Evolutionary conservation across 75 land plant species (phyloP), one percentile per base, ranked within the genome.

Genomic region (Sequoia sempervirens): DNA sequence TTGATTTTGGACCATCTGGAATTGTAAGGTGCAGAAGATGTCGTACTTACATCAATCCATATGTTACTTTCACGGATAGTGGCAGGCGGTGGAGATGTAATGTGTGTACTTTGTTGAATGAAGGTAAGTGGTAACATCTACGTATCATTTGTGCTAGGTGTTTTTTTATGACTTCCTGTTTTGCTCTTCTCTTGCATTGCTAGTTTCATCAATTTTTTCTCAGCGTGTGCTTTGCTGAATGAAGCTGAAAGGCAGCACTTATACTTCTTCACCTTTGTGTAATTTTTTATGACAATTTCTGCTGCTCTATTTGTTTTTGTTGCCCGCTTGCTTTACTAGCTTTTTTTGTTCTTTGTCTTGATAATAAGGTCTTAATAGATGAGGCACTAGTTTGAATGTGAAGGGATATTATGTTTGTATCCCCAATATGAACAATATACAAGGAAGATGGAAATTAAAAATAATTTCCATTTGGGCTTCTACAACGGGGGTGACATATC

Each of bases 61-160:
- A 91, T 92, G 98, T 90, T 56, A 90, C 89, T 73, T 98, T 98
- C 75, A 90, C 95, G n/a, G 99, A 98, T 83, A 88, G 80, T 81
- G 99, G 99, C 34, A 89, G 98, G 72, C 92, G 93, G 40, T 98
- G 98, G 98, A 89, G 95, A 4, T 98, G 99, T 91, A 94, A 93
- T 87, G 87, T 98, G 26, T 98, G 99, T 87, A 52, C 88, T 18
- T 87, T 98, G 64, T 90, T 96, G 50, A 97, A 97, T 89, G 99
- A 97, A 83, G 99, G 99, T 94, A 89, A 70, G 50, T 41, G 8
- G 54, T 38, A 78, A 78, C n/a, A 23, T 43, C 9, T 78, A 40
- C 2, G 7, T 78, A 5, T 78, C 46, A 78, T 15, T 11, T 28
- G 3, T 69, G 73, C 36, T 32, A 9, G 14, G 13, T 30, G 73